Percentiles rank a stretch among this genome's conserved stretches.
Conservation (phyloP, 2,329 filamentous ascomycete species). For the Pseudocercospora cruenta region DNA sequence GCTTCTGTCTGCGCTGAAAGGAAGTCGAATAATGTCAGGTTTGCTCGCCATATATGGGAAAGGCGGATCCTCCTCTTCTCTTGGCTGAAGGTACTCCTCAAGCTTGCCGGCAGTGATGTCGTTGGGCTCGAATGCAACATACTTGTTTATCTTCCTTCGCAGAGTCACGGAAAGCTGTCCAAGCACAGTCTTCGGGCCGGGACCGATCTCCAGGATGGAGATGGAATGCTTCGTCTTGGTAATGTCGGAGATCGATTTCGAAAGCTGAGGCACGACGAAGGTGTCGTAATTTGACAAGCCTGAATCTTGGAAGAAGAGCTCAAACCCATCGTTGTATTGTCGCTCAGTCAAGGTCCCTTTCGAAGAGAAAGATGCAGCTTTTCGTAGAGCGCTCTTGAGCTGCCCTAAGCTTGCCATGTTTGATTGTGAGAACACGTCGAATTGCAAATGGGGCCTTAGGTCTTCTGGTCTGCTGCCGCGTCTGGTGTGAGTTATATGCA, state of each 20-base stretch:
- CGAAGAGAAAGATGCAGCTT: not conserved
- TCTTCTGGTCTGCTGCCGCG: not conserved
- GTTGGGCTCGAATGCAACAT: constrained; percentile 61
- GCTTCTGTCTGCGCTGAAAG: constrained; percentile 27
- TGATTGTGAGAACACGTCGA: not conserved
- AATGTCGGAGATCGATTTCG: constrained; percentile 35
- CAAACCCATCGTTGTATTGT: constrained; percentile 56
- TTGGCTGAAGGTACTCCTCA: constrained; percentile 47
- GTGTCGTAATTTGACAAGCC: constrained; percentile 50
- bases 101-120: constrained; percentile 49
- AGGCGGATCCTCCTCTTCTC: constrained; percentile 36
- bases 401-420: not conserved
- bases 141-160: constrained; percentile 53
- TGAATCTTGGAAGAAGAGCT: constrained; percentile 44
- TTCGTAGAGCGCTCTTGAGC: not conserved
- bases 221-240: constrained; percentile 45
- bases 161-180: constrained; percentile 50
- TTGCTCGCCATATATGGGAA: constrained; percentile 42
- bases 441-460: not conserved
- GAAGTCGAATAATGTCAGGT: not conserved
- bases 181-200: constrained; percentile 60
- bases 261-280: constrained; percentile 58
- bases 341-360: constrained; percentile 46
- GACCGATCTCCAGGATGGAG: constrained; percentile 63
- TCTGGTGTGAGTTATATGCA: not conserved